phyloP scores from a whole-genome alignment of 208 protist genomes.

The Willaertia magna region DNA sequence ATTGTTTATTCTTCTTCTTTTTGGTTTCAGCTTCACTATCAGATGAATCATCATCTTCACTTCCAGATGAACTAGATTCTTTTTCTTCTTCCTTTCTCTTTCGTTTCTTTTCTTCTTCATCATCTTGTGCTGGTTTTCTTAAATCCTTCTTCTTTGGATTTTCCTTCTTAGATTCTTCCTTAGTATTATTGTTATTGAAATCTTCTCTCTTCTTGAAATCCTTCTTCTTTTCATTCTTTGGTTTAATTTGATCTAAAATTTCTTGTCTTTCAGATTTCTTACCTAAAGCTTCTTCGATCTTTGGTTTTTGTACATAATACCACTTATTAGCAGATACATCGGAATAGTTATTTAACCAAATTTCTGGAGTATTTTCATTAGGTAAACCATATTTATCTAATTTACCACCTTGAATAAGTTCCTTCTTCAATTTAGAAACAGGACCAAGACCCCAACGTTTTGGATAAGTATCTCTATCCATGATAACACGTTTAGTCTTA shows the following conservation, averaged over 20 bases:
- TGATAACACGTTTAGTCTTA: slow-evolving; percentile 98
- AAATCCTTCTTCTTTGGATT: not conserved
- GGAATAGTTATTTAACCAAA: slow-evolving; percentile 76
- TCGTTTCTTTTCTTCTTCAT: not conserved
- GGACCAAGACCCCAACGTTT: slow-evolving; percentile 92
- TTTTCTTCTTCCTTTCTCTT: not conserved
- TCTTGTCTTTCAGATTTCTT: not conserved
- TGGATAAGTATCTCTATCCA: slow-evolving; percentile 99
- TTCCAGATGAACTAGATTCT: not conserved
- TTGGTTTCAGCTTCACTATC: not conserved
- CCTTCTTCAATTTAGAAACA: slow-evolving; percentile 85
- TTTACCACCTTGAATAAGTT: slow-evolving; percentile 86
- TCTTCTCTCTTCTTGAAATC: not conserved
- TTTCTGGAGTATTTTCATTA: slow-evolving; percentile 87
- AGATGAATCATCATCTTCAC: not conserved
- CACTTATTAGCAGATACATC: slow-evolving; percentile 54
- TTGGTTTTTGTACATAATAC: not conserved
- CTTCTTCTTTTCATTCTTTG: not conserved
- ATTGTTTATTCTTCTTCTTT: not conserved
- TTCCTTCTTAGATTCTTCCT: slow-evolving; percentile 14
- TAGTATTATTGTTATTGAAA: not conserved
- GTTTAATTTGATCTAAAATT: not conserved
- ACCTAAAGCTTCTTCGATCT: not conserved
- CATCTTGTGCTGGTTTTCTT: no score
- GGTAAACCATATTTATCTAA: slow-evolving; percentile 94